Evolutionary conservation across 139 green algal genomes (phyloP).

Genomic region (Raphidocelis subcapitata): DNA sequence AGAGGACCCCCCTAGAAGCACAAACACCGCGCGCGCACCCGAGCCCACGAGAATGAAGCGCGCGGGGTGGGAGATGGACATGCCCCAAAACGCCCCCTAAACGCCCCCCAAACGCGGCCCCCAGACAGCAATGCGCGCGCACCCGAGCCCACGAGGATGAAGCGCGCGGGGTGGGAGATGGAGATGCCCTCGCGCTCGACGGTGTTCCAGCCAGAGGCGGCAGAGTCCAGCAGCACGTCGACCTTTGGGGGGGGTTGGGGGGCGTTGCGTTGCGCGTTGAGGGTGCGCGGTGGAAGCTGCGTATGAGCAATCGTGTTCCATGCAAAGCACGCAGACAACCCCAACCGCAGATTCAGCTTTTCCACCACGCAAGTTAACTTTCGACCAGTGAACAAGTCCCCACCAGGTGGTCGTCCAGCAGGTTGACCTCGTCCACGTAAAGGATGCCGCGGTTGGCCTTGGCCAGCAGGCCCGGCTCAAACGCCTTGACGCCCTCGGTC

Average conservation of each 20-base stretch:
- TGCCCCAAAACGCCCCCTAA: no score
- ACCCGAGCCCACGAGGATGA: conserved; percentile 77
- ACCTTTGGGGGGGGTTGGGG: conserved; percentile 67
- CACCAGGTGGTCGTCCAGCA: conserved; percentile 78
- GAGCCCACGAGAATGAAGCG: conserved; percentile 79
- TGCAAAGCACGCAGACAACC: no score
- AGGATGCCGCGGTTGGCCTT: conserved; percentile 90
- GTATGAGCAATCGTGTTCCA: no score
- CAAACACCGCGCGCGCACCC: no score
- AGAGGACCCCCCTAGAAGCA: no score
- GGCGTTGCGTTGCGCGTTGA: conserved; percentile 41
- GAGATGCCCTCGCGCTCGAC: conserved; percentile 81
- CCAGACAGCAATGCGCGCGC: no score
- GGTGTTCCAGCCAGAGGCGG: conserved; percentile 69
- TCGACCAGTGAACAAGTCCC: no score
- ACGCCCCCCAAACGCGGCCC: no score
- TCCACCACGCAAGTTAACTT: no score
- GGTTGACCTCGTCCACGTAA: conserved; percentile 85
- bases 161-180: conserved; percentile 73
- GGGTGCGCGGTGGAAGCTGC: no score
- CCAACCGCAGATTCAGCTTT: no score
- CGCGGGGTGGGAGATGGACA: conserved; percentile 74
- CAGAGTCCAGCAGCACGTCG: conserved; percentile 79
- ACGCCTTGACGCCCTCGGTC: conserved; percentile 52
- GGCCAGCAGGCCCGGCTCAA: conserved; percentile 67